Percentiles rank a stretch among this genome's conserved stretches.
Evolutionary conservation across 768 basidiomycete species (phyloP).

Genomic region (Termitomyces sp.): DNA sequence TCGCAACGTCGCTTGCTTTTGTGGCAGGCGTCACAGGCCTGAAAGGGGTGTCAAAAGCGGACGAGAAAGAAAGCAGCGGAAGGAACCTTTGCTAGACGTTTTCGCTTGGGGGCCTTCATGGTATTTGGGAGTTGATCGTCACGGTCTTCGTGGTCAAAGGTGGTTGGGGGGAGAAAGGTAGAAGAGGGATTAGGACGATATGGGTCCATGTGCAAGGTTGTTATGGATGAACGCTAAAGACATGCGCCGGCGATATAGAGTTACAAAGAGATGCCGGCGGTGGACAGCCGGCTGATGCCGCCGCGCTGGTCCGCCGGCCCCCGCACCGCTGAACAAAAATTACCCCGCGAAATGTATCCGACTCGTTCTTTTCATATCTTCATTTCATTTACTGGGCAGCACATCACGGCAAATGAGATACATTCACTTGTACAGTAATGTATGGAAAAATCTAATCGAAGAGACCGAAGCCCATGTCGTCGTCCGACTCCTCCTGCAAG

Average conservation of each 20-base stretch:
- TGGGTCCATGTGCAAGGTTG: conserved; percentile 29
- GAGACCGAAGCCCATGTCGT: conserved; percentile 99
- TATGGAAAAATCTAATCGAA: conserved; percentile 64
- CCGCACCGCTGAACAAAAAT: not conserved
- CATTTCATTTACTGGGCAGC: not conserved
- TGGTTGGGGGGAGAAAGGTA: conserved; percentile 16
- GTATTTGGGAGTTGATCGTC: conserved; percentile 24
- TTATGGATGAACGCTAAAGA: conserved; percentile 14
- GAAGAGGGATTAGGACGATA: conserved; percentile 22
- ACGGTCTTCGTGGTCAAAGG: conserved; percentile 22
- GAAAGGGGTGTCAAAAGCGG: conserved; percentile 9
- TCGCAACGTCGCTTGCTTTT: conserved; percentile 82
- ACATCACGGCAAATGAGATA: not conserved
- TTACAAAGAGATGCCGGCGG: conserved; percentile 26
- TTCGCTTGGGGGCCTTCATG: conserved; percentile 47
- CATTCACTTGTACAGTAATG: conserved; percentile 8
- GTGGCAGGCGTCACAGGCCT: conserved; percentile 81
- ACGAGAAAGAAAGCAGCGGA: not conserved
- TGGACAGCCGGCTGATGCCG: conserved; percentile 16
- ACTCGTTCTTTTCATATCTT: not conserved
- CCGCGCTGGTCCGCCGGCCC: conserved; percentile 18
- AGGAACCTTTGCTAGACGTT: conserved; percentile 46
- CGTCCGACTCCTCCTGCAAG: conserved; percentile 84
- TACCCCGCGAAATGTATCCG: not conserved
- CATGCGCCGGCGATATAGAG: conserved; percentile 18